These are phyloP conservation scores for Chamaecrista fasciculata DNA, from an alignment of 306 rosid genomes.

Conservation along the genomic window DNA sequence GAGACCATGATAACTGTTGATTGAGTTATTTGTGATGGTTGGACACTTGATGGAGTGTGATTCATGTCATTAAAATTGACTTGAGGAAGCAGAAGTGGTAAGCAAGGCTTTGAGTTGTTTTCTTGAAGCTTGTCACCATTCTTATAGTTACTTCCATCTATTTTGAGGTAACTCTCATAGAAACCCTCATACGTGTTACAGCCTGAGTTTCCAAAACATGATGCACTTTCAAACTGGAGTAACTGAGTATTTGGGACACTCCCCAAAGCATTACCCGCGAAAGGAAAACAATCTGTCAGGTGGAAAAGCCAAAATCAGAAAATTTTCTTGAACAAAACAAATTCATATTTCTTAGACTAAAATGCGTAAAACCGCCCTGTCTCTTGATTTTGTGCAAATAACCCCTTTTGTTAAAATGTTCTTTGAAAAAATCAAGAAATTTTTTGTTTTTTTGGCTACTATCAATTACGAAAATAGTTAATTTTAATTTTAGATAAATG, in stretches of 20 bases:
- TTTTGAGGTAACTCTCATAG: conserved; percentile 70
- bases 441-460: too few relatives aligned
- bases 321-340: too few relatives aligned
- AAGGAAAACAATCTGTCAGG: conserved; percentile 66
- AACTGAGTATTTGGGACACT: conserved; percentile 50
- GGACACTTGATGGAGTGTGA: conserved; percentile 30
- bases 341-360: too few relatives aligned
- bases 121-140: conserved; percentile 57
- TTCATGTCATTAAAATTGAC: conserved; percentile 41
- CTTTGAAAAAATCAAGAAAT: too few relatives aligned
- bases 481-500: too few relatives aligned
- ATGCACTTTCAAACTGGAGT: conserved; percentile 69
- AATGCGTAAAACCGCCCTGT: too few relatives aligned
- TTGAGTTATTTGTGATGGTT: conserved; percentile 37
- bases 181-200: conserved; percentile 51
- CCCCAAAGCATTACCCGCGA: conserved; percentile 46
- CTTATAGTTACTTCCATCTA: conserved; percentile 48
- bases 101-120: conserved; percentile 40
- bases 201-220: conserved; percentile 63
- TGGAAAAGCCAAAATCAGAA: conserved; percentile 13
- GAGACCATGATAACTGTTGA: conserved; percentile 78
- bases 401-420: too few relatives aligned
- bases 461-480: too few relatives aligned
- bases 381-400: too few relatives aligned
- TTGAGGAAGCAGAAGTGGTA: conserved; percentile 40